These are phyloP conservation scores for Chlorella sp. DNA, from an alignment of 139 green algal genomes.

Conservation along the genomic window DNA sequence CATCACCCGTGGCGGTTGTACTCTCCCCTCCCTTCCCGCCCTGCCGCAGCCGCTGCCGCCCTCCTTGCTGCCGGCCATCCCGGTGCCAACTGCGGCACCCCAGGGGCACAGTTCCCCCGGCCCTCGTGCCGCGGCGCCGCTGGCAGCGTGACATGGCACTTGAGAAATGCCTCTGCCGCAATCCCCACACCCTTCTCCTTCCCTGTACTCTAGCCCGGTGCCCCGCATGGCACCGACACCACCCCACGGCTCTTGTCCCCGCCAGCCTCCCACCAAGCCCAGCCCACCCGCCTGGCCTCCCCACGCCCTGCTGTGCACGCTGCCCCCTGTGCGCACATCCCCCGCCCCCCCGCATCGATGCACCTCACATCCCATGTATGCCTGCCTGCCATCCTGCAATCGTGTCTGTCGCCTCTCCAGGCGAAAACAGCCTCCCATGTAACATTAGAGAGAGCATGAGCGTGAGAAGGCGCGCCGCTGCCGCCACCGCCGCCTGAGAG, in stretches of 20 bases:
- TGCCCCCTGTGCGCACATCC: not conserved
- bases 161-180: not conserved
- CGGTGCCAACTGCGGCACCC: not conserved
- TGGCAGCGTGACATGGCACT: not conserved
- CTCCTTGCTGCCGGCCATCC: not conserved
- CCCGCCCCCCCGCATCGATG: too few species aligned
- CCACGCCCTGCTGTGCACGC: not conserved
- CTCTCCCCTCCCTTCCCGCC: not conserved
- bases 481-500: too few species aligned
- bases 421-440: too few species aligned
- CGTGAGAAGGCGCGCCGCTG: too few species aligned
- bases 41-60: not conserved
- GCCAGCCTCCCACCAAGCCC: not conserved
- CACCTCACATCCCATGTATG: too few species aligned
- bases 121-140: not conserved
- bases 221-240: not conserved
- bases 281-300: not conserved
- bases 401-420: too few species aligned
- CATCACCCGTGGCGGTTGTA: not conserved
- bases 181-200: not conserved
- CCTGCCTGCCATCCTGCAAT: too few species aligned
- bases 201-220: not conserved
- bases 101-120: not conserved
- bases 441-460: too few species aligned
- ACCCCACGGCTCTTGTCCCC: not conserved